A percentile compares a stretch with the other conserved stretches of the same genome.
Evolutionary conservation across 805 yeast genomes (phyloP).

Genomic region (Alloascoidea hylecoeti): DNA sequence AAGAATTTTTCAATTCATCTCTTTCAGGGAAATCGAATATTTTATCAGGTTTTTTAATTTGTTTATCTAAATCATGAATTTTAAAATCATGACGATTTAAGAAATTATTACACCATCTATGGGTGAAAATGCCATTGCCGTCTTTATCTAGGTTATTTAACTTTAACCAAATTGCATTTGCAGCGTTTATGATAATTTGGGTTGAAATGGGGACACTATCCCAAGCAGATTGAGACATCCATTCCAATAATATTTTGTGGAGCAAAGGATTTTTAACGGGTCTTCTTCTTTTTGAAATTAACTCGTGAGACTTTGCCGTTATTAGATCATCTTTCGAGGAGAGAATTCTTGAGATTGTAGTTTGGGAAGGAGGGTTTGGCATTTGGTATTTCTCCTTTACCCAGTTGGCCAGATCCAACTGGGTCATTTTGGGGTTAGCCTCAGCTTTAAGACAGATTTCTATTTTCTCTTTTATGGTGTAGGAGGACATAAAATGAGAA

Average conservation of each 20-base stretch:
- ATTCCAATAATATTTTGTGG: constrained; percentile 47
- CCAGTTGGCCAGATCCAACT: constrained; percentile 50
- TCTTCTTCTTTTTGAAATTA: constrained; percentile 31
- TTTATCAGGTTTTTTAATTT: neutral
- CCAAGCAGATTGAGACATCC: constrained; percentile 59
- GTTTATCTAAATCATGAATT: constrained; percentile 26
- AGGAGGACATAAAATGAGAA: no score
- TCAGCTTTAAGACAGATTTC: constrained; percentile 57
- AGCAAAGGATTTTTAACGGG: constrained; percentile 37
- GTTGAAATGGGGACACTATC: constrained; percentile 11
- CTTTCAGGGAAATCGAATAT: constrained; percentile 24
- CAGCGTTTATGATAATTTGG: neutral
- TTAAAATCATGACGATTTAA: constrained; percentile 35
- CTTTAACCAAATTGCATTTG: neutral
- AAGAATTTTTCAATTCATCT: constrained; percentile 26
- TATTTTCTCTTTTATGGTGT: constrained; percentile 45
- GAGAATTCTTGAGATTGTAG: constrained; percentile 48
- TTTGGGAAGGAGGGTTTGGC: constrained; percentile 45
- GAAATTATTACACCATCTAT: constrained; percentile 44
- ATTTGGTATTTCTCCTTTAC: constrained; percentile 40
- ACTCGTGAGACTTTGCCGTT: constrained; percentile 35
- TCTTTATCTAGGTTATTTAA: constrained; percentile 28
- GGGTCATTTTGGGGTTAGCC: constrained; percentile 57
- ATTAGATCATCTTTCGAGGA: constrained; percentile 40
- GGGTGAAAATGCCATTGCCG: constrained; percentile 51